Evolutionary conservation across 352 stramenopile genomes (phyloP).

Genomic region (Pythium insidiosum): DNA sequence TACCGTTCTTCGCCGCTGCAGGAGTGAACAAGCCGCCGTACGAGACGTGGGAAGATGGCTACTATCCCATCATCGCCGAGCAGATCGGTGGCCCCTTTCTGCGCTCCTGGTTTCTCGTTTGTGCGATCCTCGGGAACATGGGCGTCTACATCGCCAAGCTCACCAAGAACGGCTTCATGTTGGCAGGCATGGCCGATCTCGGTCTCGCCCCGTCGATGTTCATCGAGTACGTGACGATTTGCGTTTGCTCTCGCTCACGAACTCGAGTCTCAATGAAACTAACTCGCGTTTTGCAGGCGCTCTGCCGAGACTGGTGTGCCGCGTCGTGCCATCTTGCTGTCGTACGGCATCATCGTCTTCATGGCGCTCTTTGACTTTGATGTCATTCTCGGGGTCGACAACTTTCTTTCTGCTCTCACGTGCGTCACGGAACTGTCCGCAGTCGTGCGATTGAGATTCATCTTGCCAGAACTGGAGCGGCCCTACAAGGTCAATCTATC

Average conservation of each 20-base stretch:
- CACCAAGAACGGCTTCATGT: slow-evolving; percentile 89
- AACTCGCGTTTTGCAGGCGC: slow-evolving; percentile 29
- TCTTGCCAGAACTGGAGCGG: slow-evolving; percentile 51
- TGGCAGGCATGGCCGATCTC: slow-evolving; percentile 83
- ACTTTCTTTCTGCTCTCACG: slow-evolving; percentile 88
- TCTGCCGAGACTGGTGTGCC: slow-evolving; percentile 43
- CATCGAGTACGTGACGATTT: slow-evolving; percentile 50
- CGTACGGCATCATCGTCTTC: slow-evolving; percentile 83
- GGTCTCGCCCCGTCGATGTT: slow-evolving; percentile 87
- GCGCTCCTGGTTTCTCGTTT: slow-evolving; percentile 86
- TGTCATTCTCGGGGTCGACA: slow-evolving; percentile 87
- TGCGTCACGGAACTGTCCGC: slow-evolving; percentile 89
- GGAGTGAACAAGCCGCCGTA: slow-evolving; percentile 77
- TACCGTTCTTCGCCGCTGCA: slow-evolving; percentile 88
- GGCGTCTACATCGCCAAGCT: slow-evolving; percentile 94
- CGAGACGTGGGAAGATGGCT: slow-evolving; percentile 87
- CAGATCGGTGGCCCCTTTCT: slow-evolving; percentile 83
- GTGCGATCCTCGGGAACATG: slow-evolving; percentile 87
- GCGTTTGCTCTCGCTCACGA: too few species aligned
- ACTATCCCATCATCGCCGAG: slow-evolving; percentile 81
- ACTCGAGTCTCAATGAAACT: too few species aligned
- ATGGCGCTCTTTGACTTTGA: slow-evolving; percentile 87
- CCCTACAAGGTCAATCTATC: slow-evolving; percentile 73
- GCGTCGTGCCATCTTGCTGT: slow-evolving; percentile 68
- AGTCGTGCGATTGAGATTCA: slow-evolving; percentile 86